Percentiles rank a stretch among this genome's conserved stretches.
These are phyloP conservation scores for Brassica cretica DNA, from an alignment of 345 rosid genomes.

Conservation along the genomic window DNA sequence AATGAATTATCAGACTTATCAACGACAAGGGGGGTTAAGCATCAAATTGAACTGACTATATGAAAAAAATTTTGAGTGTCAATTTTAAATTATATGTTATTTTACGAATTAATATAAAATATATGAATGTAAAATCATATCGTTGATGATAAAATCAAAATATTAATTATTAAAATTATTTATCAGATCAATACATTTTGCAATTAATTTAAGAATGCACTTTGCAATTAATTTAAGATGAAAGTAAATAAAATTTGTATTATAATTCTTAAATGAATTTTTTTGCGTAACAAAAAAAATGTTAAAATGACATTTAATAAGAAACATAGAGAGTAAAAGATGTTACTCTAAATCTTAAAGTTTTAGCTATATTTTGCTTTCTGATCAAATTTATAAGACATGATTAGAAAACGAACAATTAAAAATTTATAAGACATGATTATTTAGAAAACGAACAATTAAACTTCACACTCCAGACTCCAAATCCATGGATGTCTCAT, in stretches of 20 bases:
- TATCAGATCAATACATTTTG: too few relatives aligned
- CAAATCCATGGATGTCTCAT: slow-evolving; percentile 1
- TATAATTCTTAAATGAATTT: too few relatives aligned
- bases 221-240: too few relatives aligned
- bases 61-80: not conserved
- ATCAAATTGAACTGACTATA: not conserved
- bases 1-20: not conserved
- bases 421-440: not conserved
- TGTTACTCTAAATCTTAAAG: not conserved
- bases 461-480: not conserved
- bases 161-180: not conserved
- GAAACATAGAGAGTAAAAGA: not conserved
- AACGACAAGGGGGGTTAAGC: not conserved
- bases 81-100: not conserved
- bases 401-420: not conserved
- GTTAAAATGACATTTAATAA: too few relatives aligned
- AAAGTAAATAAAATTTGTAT: too few relatives aligned
- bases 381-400: not conserved
- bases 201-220: too few relatives aligned
- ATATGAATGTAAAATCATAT: not conserved
- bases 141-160: not conserved
- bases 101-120: not conserved
- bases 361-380: not conserved
- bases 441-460: not conserved
- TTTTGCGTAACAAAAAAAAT: too few relatives aligned